Base-by-base conservation (phyloP, 2,329 filamentous ascomycete species). In the Calonectria pauciramosa region DNA sequence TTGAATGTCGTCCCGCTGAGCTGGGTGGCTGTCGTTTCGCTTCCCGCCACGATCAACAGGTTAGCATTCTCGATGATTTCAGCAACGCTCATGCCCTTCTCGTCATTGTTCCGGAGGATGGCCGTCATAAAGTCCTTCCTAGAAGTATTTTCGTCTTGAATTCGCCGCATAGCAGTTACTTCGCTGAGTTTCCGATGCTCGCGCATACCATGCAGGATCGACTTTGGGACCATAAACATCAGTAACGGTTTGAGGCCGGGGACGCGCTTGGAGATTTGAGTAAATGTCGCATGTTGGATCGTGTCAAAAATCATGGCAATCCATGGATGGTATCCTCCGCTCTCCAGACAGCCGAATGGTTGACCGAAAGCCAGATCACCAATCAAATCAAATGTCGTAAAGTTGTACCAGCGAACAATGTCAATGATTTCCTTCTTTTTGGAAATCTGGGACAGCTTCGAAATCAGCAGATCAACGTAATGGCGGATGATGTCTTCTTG, bases 321-420 rank as follows among this genome's bases (percentile, higher is more conserved):
- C 56, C 56, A 60, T 41, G 56, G 56, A 14, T 60, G 56, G n/a
- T 60, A 60, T 8, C 56, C 56, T 38, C 56, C 56, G 8, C 56
- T 60, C 20, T 60, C 56, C 16, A 60, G 56, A 6, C 56, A 60
- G n/a, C 56, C 56, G 16, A 60, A 60, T 38, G 56, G 56, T 23
- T 60, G 56, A 5, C 56, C 56, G 34, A 60, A 60, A 8, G 56
- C 56, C 23, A 60, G 23, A 60, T 60, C 56, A 16, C 56, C 56
- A 10, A 60, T 60, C n/a, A 60, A 26, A 23, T 60, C 56, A 60
- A 60, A 60, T 10, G 56, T 60, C 4, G 56, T 60, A n/a, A 60
- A 60, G 56, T 60, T 60, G 16, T 60, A 60, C 56, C 56, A 60
- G 11, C 34, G 14, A 28, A 60, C 56, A 4, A 60, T 60, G 16